phyloP scores from a whole-genome alignment of 2,329 filamentous ascomycete species.

The Alternaria sp. region DNA sequence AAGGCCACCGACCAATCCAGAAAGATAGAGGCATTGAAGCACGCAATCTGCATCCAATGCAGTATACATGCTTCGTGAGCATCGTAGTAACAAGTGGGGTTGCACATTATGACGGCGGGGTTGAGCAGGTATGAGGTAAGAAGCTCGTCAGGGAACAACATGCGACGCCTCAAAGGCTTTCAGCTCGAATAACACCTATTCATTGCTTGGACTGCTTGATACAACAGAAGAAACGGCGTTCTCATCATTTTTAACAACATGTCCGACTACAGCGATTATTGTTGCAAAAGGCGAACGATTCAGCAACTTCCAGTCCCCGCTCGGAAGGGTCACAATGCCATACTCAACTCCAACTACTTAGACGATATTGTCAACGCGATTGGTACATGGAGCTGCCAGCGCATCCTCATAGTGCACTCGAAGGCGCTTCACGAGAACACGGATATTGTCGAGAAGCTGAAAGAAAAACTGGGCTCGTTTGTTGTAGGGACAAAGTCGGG shows the following conservation, averaged over 20 bases:
- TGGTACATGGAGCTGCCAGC: conserved; percentile 22
- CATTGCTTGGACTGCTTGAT: background rate
- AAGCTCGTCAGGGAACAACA: conserved; percentile 7
- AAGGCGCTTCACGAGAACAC: conserved; percentile 27
- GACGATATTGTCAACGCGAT: conserved; percentile 23
- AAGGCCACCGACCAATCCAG: background rate
- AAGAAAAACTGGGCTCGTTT: conserved; percentile 19
- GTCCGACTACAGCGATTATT: conserved; percentile 2
- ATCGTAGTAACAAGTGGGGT: background rate
- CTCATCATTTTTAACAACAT: background rate
- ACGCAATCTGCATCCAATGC: background rate
- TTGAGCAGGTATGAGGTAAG: conserved; percentile 13
- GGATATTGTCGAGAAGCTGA: conserved; percentile 20
- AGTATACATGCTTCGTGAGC: background rate
- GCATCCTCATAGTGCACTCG: conserved; percentile 27
- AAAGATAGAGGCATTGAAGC: background rate
- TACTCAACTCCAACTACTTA: conserved; percentile 22
- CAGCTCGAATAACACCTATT: background rate
- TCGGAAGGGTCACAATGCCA: conserved; percentile 25
- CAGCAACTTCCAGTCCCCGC: conserved; percentile 25
- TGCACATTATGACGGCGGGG: conserved; percentile 11
- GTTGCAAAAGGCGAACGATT: conserved; percentile 19
- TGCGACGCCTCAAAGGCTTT: background rate
- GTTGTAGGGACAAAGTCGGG: conserved; percentile 28
- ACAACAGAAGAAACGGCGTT: background rate